These are phyloP conservation scores for Voacanga thouarsii DNA, from an alignment of 257 asterid species.

Conservation along the genomic window DNA sequence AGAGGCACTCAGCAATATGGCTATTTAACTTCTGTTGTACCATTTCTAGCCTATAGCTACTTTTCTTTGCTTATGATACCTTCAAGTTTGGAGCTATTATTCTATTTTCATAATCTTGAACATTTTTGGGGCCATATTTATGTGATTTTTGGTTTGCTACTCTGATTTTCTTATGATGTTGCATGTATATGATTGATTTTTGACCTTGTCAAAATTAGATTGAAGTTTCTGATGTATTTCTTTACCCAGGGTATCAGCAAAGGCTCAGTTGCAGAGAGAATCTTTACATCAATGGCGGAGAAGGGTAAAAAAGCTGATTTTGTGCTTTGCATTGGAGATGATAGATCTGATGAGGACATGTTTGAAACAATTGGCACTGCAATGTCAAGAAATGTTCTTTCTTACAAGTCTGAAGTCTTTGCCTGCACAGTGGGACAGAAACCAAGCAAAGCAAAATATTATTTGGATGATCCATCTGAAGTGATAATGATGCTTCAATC, in stretches of 20 bases:
- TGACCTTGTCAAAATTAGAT: background rate
- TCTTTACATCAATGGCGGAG: slow-evolving; percentile 66
- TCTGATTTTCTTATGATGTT: background rate
- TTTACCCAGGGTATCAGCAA: slow-evolving; percentile 65
- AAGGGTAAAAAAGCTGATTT: slow-evolving; percentile 62
- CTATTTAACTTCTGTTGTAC: background rate
- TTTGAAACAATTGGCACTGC: slow-evolving; percentile 68
- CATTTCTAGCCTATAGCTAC: background rate
- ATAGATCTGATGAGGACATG: slow-evolving; percentile 93
- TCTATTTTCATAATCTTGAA: background rate
- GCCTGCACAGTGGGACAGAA: slow-evolving; percentile 89
- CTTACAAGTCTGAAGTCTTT: slow-evolving; percentile 63
- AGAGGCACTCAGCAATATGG: background rate
- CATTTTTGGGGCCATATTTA: background rate
- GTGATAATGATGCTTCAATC: slow-evolving; percentile 74
- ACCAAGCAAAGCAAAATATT: slow-evolving; percentile 87
- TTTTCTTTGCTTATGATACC: background rate
- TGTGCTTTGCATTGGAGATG: slow-evolving; percentile 87
- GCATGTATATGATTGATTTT: background rate
- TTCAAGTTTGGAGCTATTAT: background rate
- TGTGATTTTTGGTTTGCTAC: background rate
- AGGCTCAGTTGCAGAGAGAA: slow-evolving; percentile 73
- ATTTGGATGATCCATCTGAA: slow-evolving; percentile 76
- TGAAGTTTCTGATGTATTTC: background rate
- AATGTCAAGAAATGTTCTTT: slow-evolving; percentile 44